Evolutionary conservation across 768 basidiomycete species (phyloP).

Genomic region (Suillus cothurnatus): DNA sequence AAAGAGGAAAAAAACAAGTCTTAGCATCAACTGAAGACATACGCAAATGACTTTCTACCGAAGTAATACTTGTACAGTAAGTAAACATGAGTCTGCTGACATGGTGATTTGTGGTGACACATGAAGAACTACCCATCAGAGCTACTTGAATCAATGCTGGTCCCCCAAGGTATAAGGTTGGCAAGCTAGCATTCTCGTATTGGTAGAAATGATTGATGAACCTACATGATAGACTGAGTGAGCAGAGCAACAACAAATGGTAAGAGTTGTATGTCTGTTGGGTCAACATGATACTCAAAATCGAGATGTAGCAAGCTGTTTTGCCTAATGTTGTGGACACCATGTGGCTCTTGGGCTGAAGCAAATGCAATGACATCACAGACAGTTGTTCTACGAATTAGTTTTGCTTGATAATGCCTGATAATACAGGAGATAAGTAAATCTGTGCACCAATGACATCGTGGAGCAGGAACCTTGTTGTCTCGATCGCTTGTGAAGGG

Average conservation of each 20-base stretch:
- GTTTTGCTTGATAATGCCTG: slow-evolving; percentile 96
- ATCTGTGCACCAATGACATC: neutral
- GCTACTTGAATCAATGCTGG: slow-evolving; percentile 98
- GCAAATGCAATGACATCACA: slow-evolving; percentile 95
- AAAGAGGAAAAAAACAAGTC: no score
- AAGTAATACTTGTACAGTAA: slow-evolving; percentile 98
- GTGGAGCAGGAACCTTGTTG: slow-evolving; percentile 72
- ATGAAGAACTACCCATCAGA: slow-evolving; percentile 87
- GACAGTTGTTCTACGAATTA: slow-evolving; percentile 94
- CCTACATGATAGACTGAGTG: slow-evolving; percentile 51
- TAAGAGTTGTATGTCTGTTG: slow-evolving; percentile 72
- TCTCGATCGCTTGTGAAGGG: slow-evolving; percentile 97
- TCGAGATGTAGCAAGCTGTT: slow-evolving; percentile 95
- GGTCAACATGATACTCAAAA: slow-evolving; percentile 97
- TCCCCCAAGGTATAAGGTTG: slow-evolving; percentile 99
- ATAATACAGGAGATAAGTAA: slow-evolving; percentile 3
- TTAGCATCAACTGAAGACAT: neutral
- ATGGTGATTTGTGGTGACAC: slow-evolving; percentile 85
- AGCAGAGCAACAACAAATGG: neutral
- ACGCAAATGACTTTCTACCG: slow-evolving; percentile 51
- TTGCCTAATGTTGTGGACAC: slow-evolving; percentile 93
- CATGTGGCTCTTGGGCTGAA: slow-evolving; percentile 99
- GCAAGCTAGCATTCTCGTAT: slow-evolving; percentile 97
- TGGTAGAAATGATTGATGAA: slow-evolving; percentile 94
- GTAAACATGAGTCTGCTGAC: slow-evolving; percentile 99